Conservation (phyloP, 768 basidiomycete genomes). For the Kwoniella dejecticola region DNA sequence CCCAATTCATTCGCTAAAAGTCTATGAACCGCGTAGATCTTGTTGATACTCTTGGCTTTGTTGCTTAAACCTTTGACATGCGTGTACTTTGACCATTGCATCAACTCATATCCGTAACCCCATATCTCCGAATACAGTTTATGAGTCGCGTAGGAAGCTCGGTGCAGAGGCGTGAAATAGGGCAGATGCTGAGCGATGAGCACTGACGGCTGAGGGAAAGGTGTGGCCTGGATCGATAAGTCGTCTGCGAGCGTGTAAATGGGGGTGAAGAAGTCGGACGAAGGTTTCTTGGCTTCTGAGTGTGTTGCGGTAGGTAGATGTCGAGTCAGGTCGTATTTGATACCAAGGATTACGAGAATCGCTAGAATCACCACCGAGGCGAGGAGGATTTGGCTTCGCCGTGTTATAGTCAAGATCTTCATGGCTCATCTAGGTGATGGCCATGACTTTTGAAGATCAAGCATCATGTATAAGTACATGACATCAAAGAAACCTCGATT, state of each 20-base stretch:
- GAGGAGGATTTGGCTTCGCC: no score
- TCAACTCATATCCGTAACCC: constrained; percentile 17
- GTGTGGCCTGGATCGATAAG: neutral
- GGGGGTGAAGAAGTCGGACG: constrained; percentile 7
- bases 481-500: no score
- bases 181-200: constrained; percentile 24
- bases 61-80: neutral
- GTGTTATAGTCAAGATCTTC: no score
- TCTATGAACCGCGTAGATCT: constrained; percentile 18
- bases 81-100: neutral
- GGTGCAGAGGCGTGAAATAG: constrained; percentile 7
- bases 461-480: no score
- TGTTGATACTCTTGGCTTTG: constrained; percentile 13
- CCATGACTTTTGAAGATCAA: no score
- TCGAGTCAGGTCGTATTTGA: no score
- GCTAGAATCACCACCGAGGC: no score
- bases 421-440: no score
- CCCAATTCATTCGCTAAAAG: constrained; percentile 12
- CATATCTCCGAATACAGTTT: constrained; percentile 6
- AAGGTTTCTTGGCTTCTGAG: no score
- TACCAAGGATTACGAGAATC: no score
- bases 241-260: neutral
- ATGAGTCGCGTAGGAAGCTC: constrained; percentile 14
- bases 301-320: no score
- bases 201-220: constrained; percentile 4